phyloP scores from a whole-genome alignment of 129 eudicot species.

The Pseudognaphalium luteoalbum region DNA sequence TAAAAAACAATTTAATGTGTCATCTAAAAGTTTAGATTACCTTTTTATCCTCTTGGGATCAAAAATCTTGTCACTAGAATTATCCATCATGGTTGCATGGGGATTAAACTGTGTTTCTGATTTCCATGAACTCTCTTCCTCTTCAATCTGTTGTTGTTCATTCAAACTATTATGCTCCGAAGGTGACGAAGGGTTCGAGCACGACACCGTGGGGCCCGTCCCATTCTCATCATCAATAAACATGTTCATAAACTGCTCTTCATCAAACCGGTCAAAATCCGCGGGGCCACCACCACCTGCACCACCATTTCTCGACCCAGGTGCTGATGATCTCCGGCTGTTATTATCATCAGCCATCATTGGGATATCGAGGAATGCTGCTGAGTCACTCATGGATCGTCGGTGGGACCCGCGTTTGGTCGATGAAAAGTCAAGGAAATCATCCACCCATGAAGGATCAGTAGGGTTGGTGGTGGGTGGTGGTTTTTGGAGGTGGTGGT shows the following conservation, averaged over 20 bases:
- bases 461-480: slow-evolving; percentile 36
- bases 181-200: slow-evolving; percentile 74
- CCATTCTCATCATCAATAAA: slow-evolving; percentile 52
- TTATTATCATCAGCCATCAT: slow-evolving; percentile 26
- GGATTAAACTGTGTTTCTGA: slow-evolving; percentile 38
- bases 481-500: slow-evolving; percentile 54
- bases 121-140: slow-evolving; percentile 65
- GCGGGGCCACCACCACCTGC: not conserved
- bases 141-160: slow-evolving; percentile 60
- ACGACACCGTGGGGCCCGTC: slow-evolving; percentile 45
- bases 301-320: slow-evolving; percentile 31
- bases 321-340: slow-evolving; percentile 41
- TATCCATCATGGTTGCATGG: slow-evolving; percentile 37
- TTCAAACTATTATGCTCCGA: slow-evolving; percentile 69
- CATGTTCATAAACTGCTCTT: slow-evolving; percentile 91
- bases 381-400: slow-evolving; percentile 74
- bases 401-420: slow-evolving; percentile 77
- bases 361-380: slow-evolving; percentile 72
- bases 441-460: slow-evolving; percentile 71
- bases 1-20: not conserved
- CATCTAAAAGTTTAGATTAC: slow-evolving; percentile 30
- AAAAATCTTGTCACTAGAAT: slow-evolving; percentile 52
- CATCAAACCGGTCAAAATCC: slow-evolving; percentile 69
- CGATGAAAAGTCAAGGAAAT: slow-evolving; percentile 81
- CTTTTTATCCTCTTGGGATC: slow-evolving; percentile 94